Percentiles rank a stretch among this genome's conserved stretches.
phyloP scores from a whole-genome alignment of 805 yeast genomes.

The Candida dajiaensis region DNA sequence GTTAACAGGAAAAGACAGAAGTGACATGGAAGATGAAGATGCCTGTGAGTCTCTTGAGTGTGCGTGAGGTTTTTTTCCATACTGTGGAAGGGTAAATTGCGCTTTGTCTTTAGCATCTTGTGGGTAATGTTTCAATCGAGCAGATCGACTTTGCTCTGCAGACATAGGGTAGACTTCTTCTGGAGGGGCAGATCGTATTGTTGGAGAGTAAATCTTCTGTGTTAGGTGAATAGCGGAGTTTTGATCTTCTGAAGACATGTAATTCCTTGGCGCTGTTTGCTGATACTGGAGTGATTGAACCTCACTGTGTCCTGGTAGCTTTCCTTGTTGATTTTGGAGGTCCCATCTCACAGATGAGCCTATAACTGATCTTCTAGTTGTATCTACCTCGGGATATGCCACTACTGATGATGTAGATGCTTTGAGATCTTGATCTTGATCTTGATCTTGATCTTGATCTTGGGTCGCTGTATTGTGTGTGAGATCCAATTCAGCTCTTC shows the following conservation, averaged over 20 bases:
- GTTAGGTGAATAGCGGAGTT: background rate
- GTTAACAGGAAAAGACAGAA: constrained; percentile 15
- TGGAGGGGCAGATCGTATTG: background rate
- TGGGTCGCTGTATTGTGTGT: background rate
- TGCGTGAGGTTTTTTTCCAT: background rate
- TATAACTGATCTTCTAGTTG: background rate
- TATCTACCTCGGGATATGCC: background rate
- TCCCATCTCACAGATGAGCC: background rate
- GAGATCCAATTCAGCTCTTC: background rate
- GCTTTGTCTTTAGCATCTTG: background rate
- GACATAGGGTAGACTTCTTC: background rate
- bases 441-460: background rate
- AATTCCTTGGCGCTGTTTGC: background rate
- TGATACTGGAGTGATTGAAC: background rate
- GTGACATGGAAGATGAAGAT: constrained; percentile 13
- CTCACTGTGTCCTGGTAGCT: background rate
- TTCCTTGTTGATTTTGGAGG: constrained; percentile 1
- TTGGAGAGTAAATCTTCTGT: background rate
- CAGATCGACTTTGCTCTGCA: background rate
- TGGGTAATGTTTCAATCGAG: background rate
- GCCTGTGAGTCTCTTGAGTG: background rate
- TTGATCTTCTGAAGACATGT: background rate
- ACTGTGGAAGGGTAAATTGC: background rate
- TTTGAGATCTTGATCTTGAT: background rate
- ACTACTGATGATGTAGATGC: background rate